Evolutionary conservation across 345 rosid species (phyloP).

Genomic region (Gossypium thurberi): DNA sequence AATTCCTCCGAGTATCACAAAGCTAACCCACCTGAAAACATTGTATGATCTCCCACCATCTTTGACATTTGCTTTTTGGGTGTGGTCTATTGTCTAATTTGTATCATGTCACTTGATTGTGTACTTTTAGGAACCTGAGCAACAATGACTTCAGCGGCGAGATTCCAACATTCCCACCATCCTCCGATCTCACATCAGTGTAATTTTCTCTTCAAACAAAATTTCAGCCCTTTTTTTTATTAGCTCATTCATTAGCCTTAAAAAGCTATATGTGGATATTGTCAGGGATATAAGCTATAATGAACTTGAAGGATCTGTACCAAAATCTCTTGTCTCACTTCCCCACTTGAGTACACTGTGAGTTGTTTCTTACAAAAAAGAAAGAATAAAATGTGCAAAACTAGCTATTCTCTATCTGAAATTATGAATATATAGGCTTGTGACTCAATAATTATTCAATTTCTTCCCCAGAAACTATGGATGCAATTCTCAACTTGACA

Average conservation of each 20-base stretch:
- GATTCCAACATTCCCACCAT: slow-evolving; percentile 34
- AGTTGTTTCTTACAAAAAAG: slow-evolving; percentile 17
- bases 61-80: not conserved
- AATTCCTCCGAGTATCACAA: slow-evolving; percentile 31
- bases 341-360: slow-evolving; percentile 34
- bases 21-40: slow-evolving; percentile 29
- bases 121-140: slow-evolving; percentile 42
- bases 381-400: not conserved
- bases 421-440: not conserved
- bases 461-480: slow-evolving; percentile 35
- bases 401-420: not conserved
- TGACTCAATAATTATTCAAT: slow-evolving; percentile 3
- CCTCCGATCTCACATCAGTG: slow-evolving; percentile 46
- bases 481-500: slow-evolving; percentile 39
- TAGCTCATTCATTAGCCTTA: not conserved
- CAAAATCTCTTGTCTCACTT: slow-evolving; percentile 29
- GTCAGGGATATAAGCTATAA: slow-evolving; percentile 54
- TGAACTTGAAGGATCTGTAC: slow-evolving; percentile 32
- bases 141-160: slow-evolving; percentile 36
- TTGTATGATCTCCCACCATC: slow-evolving; percentile 33
- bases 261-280: slow-evolving; percentile 1
- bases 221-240: not conserved
- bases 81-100: not conserved
- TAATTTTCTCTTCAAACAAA: slow-evolving; percentile 28
- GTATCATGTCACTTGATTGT: not conserved